Evolutionary conservation across 2,329 filamentous ascomycete species (phyloP).

Genomic region (Botrytis cinerea): DNA sequence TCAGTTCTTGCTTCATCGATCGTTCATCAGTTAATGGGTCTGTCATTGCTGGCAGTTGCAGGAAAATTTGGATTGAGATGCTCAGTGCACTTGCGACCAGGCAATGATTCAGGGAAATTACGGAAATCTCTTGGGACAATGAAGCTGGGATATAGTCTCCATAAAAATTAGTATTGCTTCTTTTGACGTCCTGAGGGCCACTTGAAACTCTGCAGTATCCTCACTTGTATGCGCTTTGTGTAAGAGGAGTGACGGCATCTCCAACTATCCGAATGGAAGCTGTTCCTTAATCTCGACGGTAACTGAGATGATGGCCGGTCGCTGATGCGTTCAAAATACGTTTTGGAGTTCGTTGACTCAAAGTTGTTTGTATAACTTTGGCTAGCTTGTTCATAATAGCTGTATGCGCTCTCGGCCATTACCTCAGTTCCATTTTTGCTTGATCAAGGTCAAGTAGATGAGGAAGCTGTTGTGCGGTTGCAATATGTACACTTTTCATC

Average conservation of each 20-base stretch:
- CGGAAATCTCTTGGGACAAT: not conserved
- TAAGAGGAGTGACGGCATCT: conserved; percentile 48
- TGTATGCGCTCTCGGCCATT: not conserved
- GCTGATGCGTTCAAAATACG: not conserved
- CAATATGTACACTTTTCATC: not conserved
- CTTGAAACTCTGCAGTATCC: not conserved
- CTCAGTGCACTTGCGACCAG: not conserved
- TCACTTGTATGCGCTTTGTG: conserved; percentile 47
- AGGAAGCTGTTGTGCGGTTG: not conserved
- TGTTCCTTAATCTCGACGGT: not conserved
- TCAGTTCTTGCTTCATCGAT: too few relatives aligned
- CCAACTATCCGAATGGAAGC: not conserved
- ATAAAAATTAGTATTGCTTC: not conserved
- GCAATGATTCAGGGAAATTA: not conserved
- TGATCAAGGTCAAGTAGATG: not conserved
- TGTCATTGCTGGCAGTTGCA: not conserved
- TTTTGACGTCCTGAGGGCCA: not conserved
- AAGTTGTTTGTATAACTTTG: not conserved
- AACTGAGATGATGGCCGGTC: not conserved
- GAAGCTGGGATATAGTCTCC: not conserved
- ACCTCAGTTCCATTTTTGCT: not conserved
- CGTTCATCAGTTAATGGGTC: too few relatives aligned
- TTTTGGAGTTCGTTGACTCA: not conserved
- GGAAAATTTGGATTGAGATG: not conserved
- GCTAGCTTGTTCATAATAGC: not conserved